Evolutionary conservation across 108 stramenopile species (phyloP).

Genomic region (Mediolabrus comicus): DNA sequence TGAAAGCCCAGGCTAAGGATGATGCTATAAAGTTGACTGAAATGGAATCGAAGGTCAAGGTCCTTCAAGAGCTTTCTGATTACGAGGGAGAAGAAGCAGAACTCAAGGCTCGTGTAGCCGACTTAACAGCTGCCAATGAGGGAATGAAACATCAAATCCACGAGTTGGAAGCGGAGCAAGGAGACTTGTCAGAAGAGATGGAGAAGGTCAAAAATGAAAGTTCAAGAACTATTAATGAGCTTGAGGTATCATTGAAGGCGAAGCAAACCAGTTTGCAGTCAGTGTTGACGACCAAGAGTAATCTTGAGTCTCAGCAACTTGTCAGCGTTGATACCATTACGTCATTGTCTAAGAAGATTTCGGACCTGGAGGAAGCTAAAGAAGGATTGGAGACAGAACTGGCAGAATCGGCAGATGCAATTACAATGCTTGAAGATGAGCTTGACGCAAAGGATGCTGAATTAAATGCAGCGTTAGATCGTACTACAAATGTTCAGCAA

Average conservation of each 20-base stretch:
- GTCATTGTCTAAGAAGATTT: slow-evolving; percentile 8
- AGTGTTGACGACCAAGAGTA: not conserved
- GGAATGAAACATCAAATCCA: not conserved
- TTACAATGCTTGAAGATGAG: slow-evolving; percentile 38
- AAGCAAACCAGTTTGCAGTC: too few relatives aligned
- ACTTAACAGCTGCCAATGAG: too few relatives aligned
- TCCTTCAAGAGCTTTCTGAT: not conserved
- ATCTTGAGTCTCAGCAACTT: slow-evolving; percentile 5
- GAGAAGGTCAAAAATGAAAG: not conserved
- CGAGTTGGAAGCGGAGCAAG: not conserved
- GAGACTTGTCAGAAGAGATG: not conserved
- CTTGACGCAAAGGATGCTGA: slow-evolving; percentile 29
- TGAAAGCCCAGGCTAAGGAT: not conserved
- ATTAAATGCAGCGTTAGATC: slow-evolving; percentile 10
- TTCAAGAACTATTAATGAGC: not conserved
- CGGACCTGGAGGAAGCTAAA: slow-evolving; percentile 18
- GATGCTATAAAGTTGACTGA: not conserved
- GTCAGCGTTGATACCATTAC: slow-evolving; percentile 1
- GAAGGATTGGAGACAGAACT: slow-evolving; percentile 16
- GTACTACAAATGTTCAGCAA: slow-evolving; percentile 17
- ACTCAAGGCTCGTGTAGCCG: too few relatives aligned
- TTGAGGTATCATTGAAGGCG: not conserved
- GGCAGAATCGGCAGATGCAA: slow-evolving; percentile 19
- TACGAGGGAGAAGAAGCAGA: not conserved
- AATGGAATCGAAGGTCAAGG: not conserved